Percentiles rank a stretch among this genome's conserved stretches.
These are phyloP conservation scores for Kuraishia hungarica DNA, from an alignment of 805 yeast genomes.

Conservation along the genomic window DNA sequence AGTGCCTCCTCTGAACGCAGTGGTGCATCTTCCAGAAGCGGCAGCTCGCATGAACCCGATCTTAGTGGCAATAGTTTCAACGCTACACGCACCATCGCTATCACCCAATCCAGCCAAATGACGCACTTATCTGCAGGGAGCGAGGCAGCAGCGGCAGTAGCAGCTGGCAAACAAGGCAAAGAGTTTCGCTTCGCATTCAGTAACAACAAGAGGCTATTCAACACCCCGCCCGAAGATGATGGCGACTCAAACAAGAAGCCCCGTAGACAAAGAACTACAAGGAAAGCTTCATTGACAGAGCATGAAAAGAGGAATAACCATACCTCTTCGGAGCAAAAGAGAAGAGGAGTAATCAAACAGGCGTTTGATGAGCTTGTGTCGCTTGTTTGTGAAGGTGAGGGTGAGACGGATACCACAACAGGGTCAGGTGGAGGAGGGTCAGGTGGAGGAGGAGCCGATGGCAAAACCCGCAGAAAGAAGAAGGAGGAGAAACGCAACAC, in stretches of 20 bases:
- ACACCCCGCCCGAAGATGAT: not conserved
- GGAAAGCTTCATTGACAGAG: conserved; percentile 13
- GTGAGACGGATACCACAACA: conserved; percentile 3
- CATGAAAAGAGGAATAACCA: conserved; percentile 27
- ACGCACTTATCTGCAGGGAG: not conserved
- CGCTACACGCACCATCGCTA: too few relatives aligned
- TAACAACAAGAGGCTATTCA: not conserved
- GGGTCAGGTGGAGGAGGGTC: conserved; percentile 3
- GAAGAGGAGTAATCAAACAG: conserved; percentile 25
- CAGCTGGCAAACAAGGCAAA: not conserved
- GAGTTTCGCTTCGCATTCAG: not conserved
- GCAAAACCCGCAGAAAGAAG: conserved; percentile 8
- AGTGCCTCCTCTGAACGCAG: too few relatives aligned
- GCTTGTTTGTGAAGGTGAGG: conserved; percentile 12
- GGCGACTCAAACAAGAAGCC: not conserved
- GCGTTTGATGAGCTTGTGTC: conserved; percentile 25
- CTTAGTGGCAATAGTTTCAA: not conserved
- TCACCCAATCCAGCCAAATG: not conserved
- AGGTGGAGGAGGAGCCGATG: not conserved
- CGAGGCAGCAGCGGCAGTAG: too few relatives aligned
- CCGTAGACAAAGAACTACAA: not conserved
- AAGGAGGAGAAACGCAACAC: conserved; percentile 4
- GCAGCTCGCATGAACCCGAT: too few relatives aligned
- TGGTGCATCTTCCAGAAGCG: too few relatives aligned
- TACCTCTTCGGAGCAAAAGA: conserved; percentile 27